Evolutionary conservation across 768 basidiomycete genomes (phyloP), one percentile per base, ranked within the genome.

Genomic region (Russula sp.): DNA sequence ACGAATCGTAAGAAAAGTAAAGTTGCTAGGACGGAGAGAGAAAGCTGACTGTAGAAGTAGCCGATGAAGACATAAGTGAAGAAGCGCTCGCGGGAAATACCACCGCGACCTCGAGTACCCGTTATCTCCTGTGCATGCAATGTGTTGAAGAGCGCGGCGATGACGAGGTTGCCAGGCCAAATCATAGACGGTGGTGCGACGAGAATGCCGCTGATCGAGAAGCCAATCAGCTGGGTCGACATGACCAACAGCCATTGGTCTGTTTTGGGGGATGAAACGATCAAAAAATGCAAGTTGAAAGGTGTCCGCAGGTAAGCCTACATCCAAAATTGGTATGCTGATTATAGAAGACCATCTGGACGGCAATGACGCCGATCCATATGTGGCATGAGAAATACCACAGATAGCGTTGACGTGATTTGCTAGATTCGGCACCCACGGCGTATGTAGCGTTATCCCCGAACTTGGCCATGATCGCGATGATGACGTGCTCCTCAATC

Each of bases 11-110:
- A 10, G 3, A 53, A 39, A 44, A n/a, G 18, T 4, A 14, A 80
- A 84, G 53, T 80, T 77, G 80, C 27, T 89, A 90, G 63, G 89
- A 74, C 71, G 88, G 91, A 5, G 88, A 88, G 0, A 89, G 88
- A 69, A 89, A 71, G 87, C 78, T 68, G 87, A 87, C 76, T 66
- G 27, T 77, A 79, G 65, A 45, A 68, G 34, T 70, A 76, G 34
- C 70, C 78, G 2, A 70, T 0, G 69, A 78, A 81, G 1, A 69
- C 77, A 51, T 74, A 78, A n/a, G 70, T 1, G 75, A 84, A 85
- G 74, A 83, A 84, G 16, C 77, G 75, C 63, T 78, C 80, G 42
- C 84, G 79, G 1, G 79, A 79, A 55, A 84, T 73, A 22, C 82
- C 81, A 13, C 78, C 80, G 5, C 72, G 75, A 13, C 57, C 69